Percentiles rank a stretch among this genome's conserved stretches.
These are phyloP conservation scores for Lactarius sanguifluus DNA, from an alignment of 768 basidiomycete genomes.

Conservation along the genomic window DNA sequence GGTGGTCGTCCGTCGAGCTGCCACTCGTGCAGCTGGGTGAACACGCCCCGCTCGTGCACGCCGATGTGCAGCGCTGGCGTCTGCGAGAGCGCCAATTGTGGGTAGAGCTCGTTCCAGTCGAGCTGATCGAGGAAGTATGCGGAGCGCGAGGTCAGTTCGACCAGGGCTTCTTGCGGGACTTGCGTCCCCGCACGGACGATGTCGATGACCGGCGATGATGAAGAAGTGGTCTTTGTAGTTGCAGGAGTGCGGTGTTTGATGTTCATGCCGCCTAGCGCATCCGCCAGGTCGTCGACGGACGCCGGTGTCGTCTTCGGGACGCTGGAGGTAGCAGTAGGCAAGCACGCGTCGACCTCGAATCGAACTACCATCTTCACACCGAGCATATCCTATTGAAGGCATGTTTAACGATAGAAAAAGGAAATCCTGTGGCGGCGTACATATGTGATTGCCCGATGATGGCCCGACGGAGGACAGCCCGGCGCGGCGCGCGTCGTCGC, in stretches of 20 bases:
- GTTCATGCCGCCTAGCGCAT: constrained; percentile 29
- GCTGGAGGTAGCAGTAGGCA: background rate
- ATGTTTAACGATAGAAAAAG: background rate
- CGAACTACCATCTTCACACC: constrained; percentile 59
- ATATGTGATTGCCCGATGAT: constrained; percentile 63
- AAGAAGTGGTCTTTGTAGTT: background rate
- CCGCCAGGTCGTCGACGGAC: constrained; percentile 30
- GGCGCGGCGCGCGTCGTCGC: constrained; percentile 47
- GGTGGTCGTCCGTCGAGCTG: constrained; percentile 29
- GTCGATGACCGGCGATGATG: constrained; percentile 1
- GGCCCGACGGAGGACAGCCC: constrained; percentile 54
- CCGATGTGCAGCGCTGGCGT: constrained; percentile 62
- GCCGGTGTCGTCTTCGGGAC: background rate
- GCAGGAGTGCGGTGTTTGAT: constrained; percentile 7
- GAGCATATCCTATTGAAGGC: constrained; percentile 48
- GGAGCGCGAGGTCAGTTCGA: constrained; percentile 40
- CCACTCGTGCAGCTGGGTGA: constrained; percentile 50
- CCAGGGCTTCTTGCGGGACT: constrained; percentile 26
- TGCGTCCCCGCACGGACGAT: constrained; percentile 23
- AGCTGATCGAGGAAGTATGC: constrained; percentile 31
- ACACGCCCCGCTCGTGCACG: constrained; percentile 54
- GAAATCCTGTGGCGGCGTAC: constrained; percentile 41
- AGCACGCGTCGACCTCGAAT: constrained; percentile 52
- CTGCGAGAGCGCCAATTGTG: constrained; percentile 69
- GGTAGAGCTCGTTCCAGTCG: constrained; percentile 62